Evolutionary conservation across 2,329 filamentous ascomycete genomes (phyloP).

Genomic region (Aspergillus vadensis): DNA sequence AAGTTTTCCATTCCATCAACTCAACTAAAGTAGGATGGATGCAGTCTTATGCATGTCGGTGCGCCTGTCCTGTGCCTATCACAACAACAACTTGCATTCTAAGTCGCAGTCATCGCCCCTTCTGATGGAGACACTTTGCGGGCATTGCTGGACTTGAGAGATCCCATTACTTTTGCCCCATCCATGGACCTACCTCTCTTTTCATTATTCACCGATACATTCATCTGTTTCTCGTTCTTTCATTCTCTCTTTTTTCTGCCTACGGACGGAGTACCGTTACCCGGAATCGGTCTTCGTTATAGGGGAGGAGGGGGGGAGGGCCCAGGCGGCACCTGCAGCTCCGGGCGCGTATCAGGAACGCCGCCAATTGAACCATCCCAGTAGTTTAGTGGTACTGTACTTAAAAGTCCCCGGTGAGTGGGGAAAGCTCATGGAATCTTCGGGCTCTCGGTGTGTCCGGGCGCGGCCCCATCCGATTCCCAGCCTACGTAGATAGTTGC

Average conservation of each 20-base stretch:
- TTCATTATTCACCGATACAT: background rate
- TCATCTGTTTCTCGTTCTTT: background rate
- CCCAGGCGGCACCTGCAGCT: conserved; percentile 12
- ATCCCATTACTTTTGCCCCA: background rate
- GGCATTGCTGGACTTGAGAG: background rate
- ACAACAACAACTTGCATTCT: background rate
- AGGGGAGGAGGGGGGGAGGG: background rate
- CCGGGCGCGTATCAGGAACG: conserved; percentile 19
- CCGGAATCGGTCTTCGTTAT: background rate
- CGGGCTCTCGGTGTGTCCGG: conserved; percentile 7
- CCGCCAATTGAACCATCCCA: conserved; percentile 10
- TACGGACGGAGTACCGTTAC: background rate
- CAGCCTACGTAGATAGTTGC: background rate
- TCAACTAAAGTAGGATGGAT: background rate
- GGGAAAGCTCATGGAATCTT: conserved; percentile 6
- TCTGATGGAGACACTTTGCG: too few species aligned
- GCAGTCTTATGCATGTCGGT: background rate
- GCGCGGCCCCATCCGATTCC: conserved; percentile 2
- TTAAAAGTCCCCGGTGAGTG: conserved; percentile 1
- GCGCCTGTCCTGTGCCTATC: background rate
- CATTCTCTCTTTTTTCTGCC: background rate
- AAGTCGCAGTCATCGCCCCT: background rate
- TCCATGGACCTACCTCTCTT: background rate
- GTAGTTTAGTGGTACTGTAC: background rate
- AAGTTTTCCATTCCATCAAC: background rate